Evolutionary conservation across 164 flowering plant genomes (phyloP).

Genomic region (Nelumbo lutea): DNA sequence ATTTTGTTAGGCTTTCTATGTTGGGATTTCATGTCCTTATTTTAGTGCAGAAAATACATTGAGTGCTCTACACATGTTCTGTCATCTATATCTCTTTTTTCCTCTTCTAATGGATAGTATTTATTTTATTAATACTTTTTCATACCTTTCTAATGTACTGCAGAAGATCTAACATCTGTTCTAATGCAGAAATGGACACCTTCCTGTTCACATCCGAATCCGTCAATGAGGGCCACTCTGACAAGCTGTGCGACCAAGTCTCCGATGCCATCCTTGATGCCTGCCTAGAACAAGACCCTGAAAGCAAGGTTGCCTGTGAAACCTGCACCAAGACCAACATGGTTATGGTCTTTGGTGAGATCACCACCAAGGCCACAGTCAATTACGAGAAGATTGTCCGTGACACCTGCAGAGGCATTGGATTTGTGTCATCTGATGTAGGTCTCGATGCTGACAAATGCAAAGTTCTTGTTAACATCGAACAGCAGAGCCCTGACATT

Average conservation of each 20-base stretch:
- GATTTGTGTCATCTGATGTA: constrained; percentile 47
- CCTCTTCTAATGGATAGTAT: too few species aligned
- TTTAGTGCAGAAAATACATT: too few species aligned
- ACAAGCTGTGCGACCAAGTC: constrained; percentile 59
- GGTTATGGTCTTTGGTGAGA: constrained; percentile 62
- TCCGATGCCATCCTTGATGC: constrained; percentile 61
- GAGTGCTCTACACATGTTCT: too few species aligned
- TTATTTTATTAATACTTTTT: too few species aligned
- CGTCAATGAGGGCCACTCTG: constrained; percentile 59
- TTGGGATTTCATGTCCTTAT: too few species aligned
- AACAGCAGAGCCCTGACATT: constrained; percentile 54
- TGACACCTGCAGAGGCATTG: constrained; percentile 59
- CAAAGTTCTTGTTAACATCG: constrained; percentile 45
- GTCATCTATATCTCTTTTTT: too few species aligned
- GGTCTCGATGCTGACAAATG: constrained; percentile 61
- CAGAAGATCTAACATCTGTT: neutral
- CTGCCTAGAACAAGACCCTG: constrained; percentile 52
- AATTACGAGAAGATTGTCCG: constrained; percentile 54
- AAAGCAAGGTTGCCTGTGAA: constrained; percentile 62
- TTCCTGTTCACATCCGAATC: constrained; percentile 62
- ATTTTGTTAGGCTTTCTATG: too few species aligned
- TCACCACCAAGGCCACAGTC: constrained; percentile 49
- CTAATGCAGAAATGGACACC: constrained; percentile 35
- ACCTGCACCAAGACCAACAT: constrained; percentile 55
- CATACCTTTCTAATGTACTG: neutral